Evolutionary conservation across 306 rosid species (phyloP).

Genomic region (Lupinus albus): DNA sequence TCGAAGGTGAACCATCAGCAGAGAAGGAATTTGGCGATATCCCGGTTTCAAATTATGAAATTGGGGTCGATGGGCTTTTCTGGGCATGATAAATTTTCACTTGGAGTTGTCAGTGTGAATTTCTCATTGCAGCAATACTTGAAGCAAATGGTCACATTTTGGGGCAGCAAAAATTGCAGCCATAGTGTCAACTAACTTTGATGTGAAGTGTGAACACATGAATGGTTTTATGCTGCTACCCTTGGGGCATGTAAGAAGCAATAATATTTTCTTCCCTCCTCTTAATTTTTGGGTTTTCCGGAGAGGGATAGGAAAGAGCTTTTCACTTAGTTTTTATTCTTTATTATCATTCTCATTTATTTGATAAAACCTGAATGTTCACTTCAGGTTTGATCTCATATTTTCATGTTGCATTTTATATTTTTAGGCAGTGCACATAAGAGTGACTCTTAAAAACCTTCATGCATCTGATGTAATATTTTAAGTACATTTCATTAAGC

Average conservation of each 20-base stretch:
- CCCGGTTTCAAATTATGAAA: conserved; percentile 76
- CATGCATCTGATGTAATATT: conserved; percentile 42
- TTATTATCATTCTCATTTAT: conserved; percentile 9
- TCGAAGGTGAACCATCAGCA: conserved; percentile 47
- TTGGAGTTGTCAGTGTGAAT: conserved; percentile 10
- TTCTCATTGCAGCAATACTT: conserved; percentile 7
- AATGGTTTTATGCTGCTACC: conserved; percentile 31
- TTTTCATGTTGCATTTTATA: conserved; percentile 12
- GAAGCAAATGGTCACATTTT: conserved; percentile 38
- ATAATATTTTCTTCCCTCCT: neutral
- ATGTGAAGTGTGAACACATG: conserved; percentile 4
- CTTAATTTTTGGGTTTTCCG: conserved; percentile 17
- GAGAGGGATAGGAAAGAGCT: conserved; percentile 29
- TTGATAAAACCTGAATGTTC: conserved; percentile 33
- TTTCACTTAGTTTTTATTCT: conserved; percentile 31
- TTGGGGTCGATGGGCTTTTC: conserved; percentile 72
- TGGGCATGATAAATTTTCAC: conserved; percentile 62
- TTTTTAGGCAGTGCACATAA: conserved; percentile 34
- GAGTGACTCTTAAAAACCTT: conserved; percentile 29
- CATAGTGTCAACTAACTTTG: too few species aligned
- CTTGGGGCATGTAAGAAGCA: conserved; percentile 9
- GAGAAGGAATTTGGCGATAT: conserved; percentile 59
- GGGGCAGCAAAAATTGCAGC: too few species aligned
- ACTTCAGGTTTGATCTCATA: conserved; percentile 35
- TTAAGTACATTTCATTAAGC: neutral